Conservation (phyloP, 2,329 filamentous ascomycete genomes). For the Mollisia scopiformis region DNA sequence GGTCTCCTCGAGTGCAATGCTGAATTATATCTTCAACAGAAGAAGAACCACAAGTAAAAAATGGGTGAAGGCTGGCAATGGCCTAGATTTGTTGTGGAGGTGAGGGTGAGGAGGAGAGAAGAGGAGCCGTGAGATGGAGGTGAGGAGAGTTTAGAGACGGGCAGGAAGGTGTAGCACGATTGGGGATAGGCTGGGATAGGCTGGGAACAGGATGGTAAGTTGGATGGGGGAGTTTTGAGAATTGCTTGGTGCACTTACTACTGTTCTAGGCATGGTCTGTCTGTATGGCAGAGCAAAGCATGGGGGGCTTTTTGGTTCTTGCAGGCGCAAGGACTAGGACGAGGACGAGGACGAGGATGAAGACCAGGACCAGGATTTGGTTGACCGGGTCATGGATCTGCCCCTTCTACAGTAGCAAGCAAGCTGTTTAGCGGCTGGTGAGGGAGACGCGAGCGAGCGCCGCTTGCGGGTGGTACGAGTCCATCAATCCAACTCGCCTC, state of each 20-base stretch:
- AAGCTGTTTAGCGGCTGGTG: neutral
- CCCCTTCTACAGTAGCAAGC: too few species aligned
- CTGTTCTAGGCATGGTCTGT: neutral
- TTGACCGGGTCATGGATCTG: too few species aligned
- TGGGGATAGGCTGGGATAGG: slow-evolving; percentile 6
- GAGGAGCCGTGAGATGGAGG: slow-evolving; percentile 12
- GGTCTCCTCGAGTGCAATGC: neutral
- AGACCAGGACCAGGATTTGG: neutral
- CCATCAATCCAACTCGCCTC: too few species aligned
- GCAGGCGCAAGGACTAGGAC: too few species aligned
- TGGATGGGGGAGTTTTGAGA: neutral
- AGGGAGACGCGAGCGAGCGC: neutral
- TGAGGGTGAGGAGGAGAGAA: slow-evolving; percentile 14
- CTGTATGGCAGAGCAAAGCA: neutral
- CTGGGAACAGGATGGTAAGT: neutral
- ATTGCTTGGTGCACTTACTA: too few species aligned
- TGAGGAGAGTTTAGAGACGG: slow-evolving; percentile 12
- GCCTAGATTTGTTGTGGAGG: slow-evolving; percentile 30
- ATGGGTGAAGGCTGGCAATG: slow-evolving; percentile 32
- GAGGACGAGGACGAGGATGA: too few species aligned
- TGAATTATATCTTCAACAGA: slow-evolving; percentile 1
- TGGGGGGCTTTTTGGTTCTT: too few species aligned
- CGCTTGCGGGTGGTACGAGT: neutral
- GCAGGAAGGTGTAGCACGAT: slow-evolving; percentile 7
- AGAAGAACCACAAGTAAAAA: neutral